A percentile compares a stretch with the other conserved stretches of the same genome.
Conservation (phyloP, 2,329 filamentous ascomycete species). For the Monilinia vaccinii-corymbosi region DNA sequence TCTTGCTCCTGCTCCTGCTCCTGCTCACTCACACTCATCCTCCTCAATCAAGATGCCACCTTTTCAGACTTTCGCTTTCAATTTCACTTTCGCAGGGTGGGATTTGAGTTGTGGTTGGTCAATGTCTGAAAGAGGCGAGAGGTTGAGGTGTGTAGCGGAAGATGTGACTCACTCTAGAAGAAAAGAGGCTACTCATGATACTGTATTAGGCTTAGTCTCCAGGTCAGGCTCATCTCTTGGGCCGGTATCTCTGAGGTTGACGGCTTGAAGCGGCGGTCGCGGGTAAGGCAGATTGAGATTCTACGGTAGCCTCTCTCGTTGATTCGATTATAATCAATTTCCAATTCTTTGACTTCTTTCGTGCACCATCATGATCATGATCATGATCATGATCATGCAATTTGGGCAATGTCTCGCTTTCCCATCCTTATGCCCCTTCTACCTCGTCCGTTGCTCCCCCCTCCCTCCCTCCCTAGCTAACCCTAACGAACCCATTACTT, state of each 20-base stretch:
- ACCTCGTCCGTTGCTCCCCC: not conserved
- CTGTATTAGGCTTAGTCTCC: not conserved
- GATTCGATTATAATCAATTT: not conserved
- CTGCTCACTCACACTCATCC: not conserved
- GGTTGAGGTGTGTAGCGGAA: not conserved
- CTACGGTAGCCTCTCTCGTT: too few relatives aligned
- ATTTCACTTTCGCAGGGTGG: too few relatives aligned
- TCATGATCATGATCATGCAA: too few relatives aligned
- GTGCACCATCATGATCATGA: too few relatives aligned
- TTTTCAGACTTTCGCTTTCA: not conserved
- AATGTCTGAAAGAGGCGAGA: slow-evolving; percentile 4
- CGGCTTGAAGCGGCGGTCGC: slow-evolving; percentile 1
- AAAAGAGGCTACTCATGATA: not conserved
- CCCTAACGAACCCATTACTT: too few relatives aligned
- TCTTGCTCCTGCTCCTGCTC: too few relatives aligned
- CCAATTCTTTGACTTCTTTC: not conserved
- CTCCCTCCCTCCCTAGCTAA: too few relatives aligned
- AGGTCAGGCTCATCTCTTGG: slow-evolving; percentile 1
- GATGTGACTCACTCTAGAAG: slow-evolving; percentile 6
- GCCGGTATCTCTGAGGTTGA: not conserved
- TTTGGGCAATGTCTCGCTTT: not conserved
- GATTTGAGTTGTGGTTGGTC: slow-evolving; percentile 4
- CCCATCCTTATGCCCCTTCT: not conserved
- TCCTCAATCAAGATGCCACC: too few relatives aligned
- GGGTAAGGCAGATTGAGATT: slow-evolving; percentile 6